Percentiles rank a stretch among this genome's conserved stretches.
phyloP scores from a whole-genome alignment of 495 filamentous ascomycete genomes.

The Penicillium cosmopolitanum region DNA sequence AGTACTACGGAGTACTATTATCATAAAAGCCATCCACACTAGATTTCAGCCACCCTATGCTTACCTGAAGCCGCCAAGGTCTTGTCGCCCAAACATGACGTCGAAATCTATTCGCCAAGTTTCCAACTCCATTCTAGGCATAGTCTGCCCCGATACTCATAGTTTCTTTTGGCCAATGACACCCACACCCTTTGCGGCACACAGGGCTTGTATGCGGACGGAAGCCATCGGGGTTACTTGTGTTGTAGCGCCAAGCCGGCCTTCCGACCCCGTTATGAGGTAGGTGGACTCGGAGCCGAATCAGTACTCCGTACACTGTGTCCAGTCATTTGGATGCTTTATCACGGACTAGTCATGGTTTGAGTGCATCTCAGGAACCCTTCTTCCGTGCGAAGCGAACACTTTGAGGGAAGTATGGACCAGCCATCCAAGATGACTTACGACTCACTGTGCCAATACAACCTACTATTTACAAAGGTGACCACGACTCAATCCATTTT shows the following conservation, averaged over 20 bases:
- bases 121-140: conserved; percentile 1
- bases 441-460: neutral
- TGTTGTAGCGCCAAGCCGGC: neutral
- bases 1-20: too few relatives aligned
- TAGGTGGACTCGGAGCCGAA: too few relatives aligned
- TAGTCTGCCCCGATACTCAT: neutral
- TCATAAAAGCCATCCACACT: neutral
- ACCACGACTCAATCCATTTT: neutral
- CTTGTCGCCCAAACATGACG: conserved; percentile 15
- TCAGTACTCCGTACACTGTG: too few relatives aligned
- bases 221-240: neutral
- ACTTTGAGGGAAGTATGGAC: neutral
- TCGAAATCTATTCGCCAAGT: conserved; percentile 17
- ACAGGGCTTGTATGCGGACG: neutral
- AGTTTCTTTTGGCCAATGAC: conserved; percentile 1
- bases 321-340: too few relatives aligned
- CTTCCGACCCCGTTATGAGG: neutral
- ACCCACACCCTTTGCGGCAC: conserved; percentile 1
- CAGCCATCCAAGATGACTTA: neutral
- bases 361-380: too few relatives aligned
- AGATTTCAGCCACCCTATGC: neutral
- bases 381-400: too few relatives aligned
- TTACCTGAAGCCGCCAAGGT: conserved; percentile 10
- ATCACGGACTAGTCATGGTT: too few relatives aligned
- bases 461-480: neutral